A percentile compares a stretch with the other conserved stretches of the same genome.
These are phyloP conservation scores for Wickerhamiella shivajii DNA, from an alignment of 805 yeast species.

Conservation along the genomic window DNA sequence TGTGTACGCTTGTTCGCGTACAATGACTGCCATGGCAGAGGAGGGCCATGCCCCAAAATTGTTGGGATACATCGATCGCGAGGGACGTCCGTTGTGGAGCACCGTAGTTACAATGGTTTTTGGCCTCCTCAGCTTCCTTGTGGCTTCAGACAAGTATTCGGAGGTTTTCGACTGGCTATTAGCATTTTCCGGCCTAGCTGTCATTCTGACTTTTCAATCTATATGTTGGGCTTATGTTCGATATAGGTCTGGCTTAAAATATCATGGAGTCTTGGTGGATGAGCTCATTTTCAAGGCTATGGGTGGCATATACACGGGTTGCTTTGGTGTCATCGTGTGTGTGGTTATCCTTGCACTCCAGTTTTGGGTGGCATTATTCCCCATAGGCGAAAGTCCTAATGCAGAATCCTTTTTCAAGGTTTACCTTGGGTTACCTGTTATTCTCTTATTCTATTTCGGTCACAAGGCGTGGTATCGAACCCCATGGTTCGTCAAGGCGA, in stretches of 20 bases:
- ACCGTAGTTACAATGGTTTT: conserved; percentile 35
- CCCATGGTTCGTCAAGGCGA: conserved; percentile 25
- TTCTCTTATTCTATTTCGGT: conserved; percentile 39
- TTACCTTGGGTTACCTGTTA: conserved; percentile 51
- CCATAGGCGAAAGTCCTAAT: conserved; percentile 29
- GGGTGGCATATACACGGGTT: conserved; percentile 49
- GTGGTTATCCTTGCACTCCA: conserved; percentile 47
- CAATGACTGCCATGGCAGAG: conserved; percentile 46
- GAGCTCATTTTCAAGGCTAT: conserved; percentile 52
- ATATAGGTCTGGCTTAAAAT: conserved; percentile 46
- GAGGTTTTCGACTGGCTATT: conserved; percentile 50
- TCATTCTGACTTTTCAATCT: conserved; percentile 49
- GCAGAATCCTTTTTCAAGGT: conserved; percentile 49
- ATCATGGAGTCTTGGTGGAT: conserved; percentile 45
- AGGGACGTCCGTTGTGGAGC: conserved; percentile 53
- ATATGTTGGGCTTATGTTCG: conserved; percentile 46
- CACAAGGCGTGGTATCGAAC: conserved; percentile 41
- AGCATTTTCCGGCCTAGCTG: conserved; percentile 48
- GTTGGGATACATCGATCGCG: conserved; percentile 46
- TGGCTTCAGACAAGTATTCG: conserved; percentile 37
- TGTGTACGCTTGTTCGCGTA: conserved; percentile 57
- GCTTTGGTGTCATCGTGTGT: conserved; percentile 42
- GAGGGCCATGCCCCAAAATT: conserved; percentile 48
- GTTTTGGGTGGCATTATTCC: conserved; percentile 64
- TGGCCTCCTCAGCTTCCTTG: conserved; percentile 45